Evolutionary conservation across 2,329 filamentous ascomycete genomes (phyloP).

Genomic region (Cordyceps tenuipes): DNA sequence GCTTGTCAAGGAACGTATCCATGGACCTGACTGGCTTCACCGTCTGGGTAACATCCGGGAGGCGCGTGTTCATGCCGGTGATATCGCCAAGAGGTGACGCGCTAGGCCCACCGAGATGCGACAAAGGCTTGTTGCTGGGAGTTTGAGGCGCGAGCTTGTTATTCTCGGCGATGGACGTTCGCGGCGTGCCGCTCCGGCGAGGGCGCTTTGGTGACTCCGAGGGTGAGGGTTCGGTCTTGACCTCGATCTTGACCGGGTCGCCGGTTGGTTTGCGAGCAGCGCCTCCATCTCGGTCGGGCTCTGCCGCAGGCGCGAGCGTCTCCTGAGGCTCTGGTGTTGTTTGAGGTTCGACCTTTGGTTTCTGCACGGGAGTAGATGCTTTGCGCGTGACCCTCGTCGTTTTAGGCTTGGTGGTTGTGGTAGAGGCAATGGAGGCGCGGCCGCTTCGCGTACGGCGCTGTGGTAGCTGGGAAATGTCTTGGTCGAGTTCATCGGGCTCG

Average conservation of each 20-base stretch:
- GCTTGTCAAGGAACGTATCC: slow-evolving; percentile 72
- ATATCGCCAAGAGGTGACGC: slow-evolving; percentile 63
- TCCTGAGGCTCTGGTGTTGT: slow-evolving; percentile 6
- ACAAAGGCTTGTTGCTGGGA: slow-evolving; percentile 46
- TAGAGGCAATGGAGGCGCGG: slow-evolving; percentile 38
- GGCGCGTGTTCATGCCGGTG: slow-evolving; percentile 51
- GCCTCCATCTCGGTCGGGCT: slow-evolving; percentile 1
- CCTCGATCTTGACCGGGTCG: slow-evolving; percentile 25
- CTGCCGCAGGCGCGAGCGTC: background rate
- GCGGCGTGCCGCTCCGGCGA: slow-evolving; percentile 24
- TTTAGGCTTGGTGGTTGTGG: slow-evolving; percentile 27
- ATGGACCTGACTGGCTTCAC: slow-evolving; percentile 67
- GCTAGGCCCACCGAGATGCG: slow-evolving; percentile 43
- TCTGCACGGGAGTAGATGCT: slow-evolving; percentile 24
- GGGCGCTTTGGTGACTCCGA: slow-evolving; percentile 21
- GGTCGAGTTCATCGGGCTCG: slow-evolving; percentile 66
- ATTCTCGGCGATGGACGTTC: slow-evolving; percentile 31
- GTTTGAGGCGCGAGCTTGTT: slow-evolving; percentile 33
- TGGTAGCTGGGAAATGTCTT: slow-evolving; percentile 50
- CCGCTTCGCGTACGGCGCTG: slow-evolving; percentile 23
- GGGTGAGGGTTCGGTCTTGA: background rate
- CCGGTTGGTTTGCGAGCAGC: slow-evolving; percentile 45
- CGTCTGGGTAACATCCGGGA: slow-evolving; percentile 28
- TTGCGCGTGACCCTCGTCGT: slow-evolving; percentile 34
- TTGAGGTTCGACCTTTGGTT: slow-evolving; percentile 12